Evolutionary conservation across 108 stramenopile species (phyloP), one percentile per base, ranked within the genome.

Genomic region (Pseudonitzschia delicatissima): DNA sequence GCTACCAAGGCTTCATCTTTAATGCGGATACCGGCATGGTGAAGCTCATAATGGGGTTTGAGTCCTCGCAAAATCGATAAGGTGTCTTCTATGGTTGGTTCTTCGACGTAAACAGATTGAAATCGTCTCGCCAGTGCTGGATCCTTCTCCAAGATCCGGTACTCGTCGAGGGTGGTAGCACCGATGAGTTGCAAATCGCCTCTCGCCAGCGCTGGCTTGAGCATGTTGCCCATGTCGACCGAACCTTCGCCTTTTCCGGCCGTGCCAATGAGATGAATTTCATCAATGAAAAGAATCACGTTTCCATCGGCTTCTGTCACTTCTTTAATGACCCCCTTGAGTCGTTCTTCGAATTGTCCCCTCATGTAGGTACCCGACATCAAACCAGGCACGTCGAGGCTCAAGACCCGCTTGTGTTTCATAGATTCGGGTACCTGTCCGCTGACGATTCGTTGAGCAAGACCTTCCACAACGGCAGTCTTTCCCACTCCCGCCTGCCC

Each of bases 261-360:
- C 18, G 92, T 92, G 11, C 97, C 87, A 23, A 98, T 95, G 32
- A 92, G 92, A 79, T 98, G 98, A 3, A 98, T 72, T 68, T 98
- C 98, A 77, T 98, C 98, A 12, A 98, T 89, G 74, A 98, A 98
- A 25, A 97, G 74, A 53, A 98, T 96, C 17, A 97, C 74, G 48
- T 92, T 72, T 28, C 94, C 86, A 0, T 86, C 74, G 9, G 84
- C 67, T 50, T 80, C 86, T 35, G 88, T 72, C 1, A 98, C 91
- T 62, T 98, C 98, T 44, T 83, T 72, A 37, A 98, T 69, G 28
- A 98, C 87, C 5, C 86, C 78, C 78, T 96, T 94, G 34, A 98
- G 82, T 15, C 98, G 80, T 76, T 97, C 96, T 74, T 98, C 98
- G 73, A 98, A 97, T 57, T 98, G 96, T 17, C 98, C 98, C 44